Evolutionary conservation across 2,329 filamentous ascomycete species (phyloP).

Genomic region (Xylariaceae sp.): DNA sequence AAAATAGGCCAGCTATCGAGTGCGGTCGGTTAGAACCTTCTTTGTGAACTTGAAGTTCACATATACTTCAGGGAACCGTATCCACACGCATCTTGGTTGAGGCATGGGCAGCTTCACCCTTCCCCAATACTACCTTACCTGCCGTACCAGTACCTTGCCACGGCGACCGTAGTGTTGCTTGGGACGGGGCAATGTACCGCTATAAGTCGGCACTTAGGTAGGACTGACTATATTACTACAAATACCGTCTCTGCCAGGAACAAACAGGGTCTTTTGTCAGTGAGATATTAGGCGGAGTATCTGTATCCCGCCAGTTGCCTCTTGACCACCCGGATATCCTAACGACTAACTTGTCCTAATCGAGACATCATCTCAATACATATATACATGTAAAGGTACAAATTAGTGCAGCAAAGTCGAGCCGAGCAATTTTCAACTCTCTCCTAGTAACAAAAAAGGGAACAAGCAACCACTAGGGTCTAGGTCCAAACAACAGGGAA

Average conservation of each 20-base stretch:
- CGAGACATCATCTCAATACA: too few species aligned
- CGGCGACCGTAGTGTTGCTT: not conserved
- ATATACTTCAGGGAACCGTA: too few species aligned
- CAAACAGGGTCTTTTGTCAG: not conserved
- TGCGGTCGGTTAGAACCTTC: not conserved
- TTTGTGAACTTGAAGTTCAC: too few species aligned
- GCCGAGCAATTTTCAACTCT: too few species aligned
- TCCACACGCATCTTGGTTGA: constrained; percentile 3
- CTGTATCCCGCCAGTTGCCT: too few species aligned
- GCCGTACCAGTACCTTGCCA: constrained; percentile 7
- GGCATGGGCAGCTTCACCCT: not conserved
- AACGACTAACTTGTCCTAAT: too few species aligned
- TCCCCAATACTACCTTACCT: constrained; percentile 14
- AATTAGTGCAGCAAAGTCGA: too few species aligned
- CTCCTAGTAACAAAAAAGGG: not conserved
- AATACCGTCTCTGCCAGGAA: not conserved
- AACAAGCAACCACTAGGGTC: not conserved
- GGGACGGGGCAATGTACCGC: constrained; percentile 7
- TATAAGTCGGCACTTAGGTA: not conserved
- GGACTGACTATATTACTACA: not conserved
- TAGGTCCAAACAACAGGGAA: not conserved
- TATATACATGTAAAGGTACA: too few species aligned
- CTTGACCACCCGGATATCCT: too few species aligned
- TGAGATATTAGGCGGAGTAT: not conserved
- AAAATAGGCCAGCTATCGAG: not conserved